These are phyloP conservation scores for Mucor circinelloides DNA, from an alignment of 371 early-diverging fungal species.

Conservation along the genomic window DNA sequence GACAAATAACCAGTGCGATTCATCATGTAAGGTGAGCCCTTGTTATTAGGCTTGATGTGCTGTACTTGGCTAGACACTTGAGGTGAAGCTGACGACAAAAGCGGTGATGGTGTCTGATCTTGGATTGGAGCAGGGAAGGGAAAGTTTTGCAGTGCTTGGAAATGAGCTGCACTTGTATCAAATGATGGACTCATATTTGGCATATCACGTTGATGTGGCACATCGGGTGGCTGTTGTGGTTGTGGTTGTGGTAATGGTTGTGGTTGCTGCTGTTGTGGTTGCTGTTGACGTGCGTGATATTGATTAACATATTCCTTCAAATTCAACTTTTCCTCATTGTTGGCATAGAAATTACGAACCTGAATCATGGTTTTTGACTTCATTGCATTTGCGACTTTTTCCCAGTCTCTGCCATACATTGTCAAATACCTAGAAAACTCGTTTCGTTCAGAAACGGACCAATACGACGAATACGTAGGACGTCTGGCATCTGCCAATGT, in stretches of 20 bases:
- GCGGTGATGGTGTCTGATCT: constrained; percentile 1
- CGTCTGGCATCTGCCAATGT: constrained; percentile 36
- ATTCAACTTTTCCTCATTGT: constrained; percentile 70
- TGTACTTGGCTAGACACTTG: background rate
- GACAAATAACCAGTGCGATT: background rate
- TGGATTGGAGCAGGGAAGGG: constrained; percentile 34
- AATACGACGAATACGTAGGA: constrained; percentile 77
- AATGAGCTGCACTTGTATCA: constrained; percentile 22
- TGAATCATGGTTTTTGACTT: constrained; percentile 82
- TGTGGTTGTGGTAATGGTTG: background rate
- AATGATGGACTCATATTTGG: constrained; percentile 4
- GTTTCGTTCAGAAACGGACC: constrained; percentile 81
- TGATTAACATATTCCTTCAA: constrained; percentile 57
- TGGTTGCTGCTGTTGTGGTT: background rate
- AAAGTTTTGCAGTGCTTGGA: constrained; percentile 32
- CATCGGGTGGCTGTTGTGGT: background rate
- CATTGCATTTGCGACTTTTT: constrained; percentile 69
- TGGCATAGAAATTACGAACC: constrained; percentile 80
- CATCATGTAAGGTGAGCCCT: background rate
- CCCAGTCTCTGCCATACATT: constrained; percentile 79
- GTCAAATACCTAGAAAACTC: constrained; percentile 69
- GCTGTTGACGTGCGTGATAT: constrained; percentile 24
- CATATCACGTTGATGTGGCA: constrained; percentile 1
- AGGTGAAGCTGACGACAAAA: background rate
- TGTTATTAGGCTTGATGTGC: background rate